phyloP scores from a whole-genome alignment of 805 yeast genomes.

The Candida chilensis region DNA sequence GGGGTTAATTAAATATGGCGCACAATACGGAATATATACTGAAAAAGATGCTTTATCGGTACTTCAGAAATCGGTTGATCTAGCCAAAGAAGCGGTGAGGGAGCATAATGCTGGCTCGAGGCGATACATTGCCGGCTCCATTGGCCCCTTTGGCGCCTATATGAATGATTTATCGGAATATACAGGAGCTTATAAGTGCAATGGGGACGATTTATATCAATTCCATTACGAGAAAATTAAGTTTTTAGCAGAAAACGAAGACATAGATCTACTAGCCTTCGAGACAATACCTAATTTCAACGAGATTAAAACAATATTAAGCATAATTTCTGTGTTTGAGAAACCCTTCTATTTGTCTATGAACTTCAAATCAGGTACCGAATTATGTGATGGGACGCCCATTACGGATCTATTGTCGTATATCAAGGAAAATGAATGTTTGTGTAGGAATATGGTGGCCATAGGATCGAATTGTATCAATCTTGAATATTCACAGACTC shows the following conservation, averaged over 20 bases:
- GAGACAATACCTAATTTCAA: constrained; percentile 64
- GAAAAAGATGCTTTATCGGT: background rate
- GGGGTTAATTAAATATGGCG: constrained; percentile 20
- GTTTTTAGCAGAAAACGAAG: constrained; percentile 22
- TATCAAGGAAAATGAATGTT: constrained; percentile 18
- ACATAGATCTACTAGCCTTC: constrained; percentile 49
- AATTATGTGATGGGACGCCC: constrained; percentile 21
- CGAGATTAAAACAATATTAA: constrained; percentile 36
- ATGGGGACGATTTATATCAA: constrained; percentile 27
- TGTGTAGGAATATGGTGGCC: constrained; percentile 34
- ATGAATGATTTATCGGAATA: constrained; percentile 65
- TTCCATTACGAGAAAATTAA: constrained; percentile 44
- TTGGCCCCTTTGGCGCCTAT: constrained; percentile 75
- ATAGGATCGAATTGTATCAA: constrained; percentile 68
- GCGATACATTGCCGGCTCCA: constrained; percentile 43
- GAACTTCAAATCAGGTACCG: constrained; percentile 12
- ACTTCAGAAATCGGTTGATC: background rate
- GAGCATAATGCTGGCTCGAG: too few relatives aligned
- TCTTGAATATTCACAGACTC: constrained; percentile 11
- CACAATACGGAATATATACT: constrained; percentile 5
- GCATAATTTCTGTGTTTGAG: constrained; percentile 4
- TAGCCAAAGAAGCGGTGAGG: background rate
- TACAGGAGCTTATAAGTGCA: constrained; percentile 55
- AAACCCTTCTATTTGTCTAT: constrained; percentile 39
- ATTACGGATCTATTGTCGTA: constrained; percentile 22